phyloP scores from a whole-genome alignment of 352 stramenopile genomes.

The Globisporangium middletonii region DNA sequence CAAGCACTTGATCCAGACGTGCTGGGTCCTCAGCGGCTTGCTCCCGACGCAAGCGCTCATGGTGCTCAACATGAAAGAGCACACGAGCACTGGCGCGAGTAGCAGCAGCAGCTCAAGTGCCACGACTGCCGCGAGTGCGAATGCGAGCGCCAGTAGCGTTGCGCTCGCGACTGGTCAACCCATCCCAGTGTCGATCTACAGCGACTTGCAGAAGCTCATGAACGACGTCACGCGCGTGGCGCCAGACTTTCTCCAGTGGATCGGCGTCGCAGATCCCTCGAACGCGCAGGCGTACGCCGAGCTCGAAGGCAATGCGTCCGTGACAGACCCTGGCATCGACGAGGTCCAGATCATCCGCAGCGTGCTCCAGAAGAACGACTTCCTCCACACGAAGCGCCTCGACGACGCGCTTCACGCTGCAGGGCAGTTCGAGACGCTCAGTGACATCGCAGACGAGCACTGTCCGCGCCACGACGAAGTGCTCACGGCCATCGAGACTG shows the following conservation, averaged over 20 bases:
- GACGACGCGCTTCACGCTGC: constrained; percentile 43
- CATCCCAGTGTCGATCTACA: constrained; percentile 34
- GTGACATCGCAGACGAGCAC: constrained; percentile 43
- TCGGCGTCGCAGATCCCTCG: constrained; percentile 46
- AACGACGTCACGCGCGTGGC: constrained; percentile 46
- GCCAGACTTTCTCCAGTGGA: constrained; percentile 71
- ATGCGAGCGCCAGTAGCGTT: constrained; percentile 1
- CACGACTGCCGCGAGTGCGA: background rate
- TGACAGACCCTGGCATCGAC: constrained; percentile 73
- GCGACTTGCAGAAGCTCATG: constrained; percentile 57
- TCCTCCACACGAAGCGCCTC: constrained; percentile 54
- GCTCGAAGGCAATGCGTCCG: constrained; percentile 68
- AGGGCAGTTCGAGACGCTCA: constrained; percentile 42
- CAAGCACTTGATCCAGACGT: constrained; percentile 59
- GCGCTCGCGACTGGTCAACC: constrained; percentile 22
- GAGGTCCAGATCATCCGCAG: constrained; percentile 80
- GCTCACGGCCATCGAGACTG: constrained; percentile 45
- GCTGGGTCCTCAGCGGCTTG: constrained; percentile 70
- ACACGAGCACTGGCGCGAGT: constrained; percentile 8
- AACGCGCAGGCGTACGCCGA: constrained; percentile 65
- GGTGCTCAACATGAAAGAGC: constrained; percentile 58
- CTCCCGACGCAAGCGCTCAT: constrained; percentile 60
- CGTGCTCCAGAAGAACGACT: constrained; percentile 79
- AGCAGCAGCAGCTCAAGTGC: background rate
- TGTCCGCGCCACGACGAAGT: constrained; percentile 51